A percentile compares a stretch with the other conserved stretches of the same genome.
Evolutionary conservation across 2,329 filamentous ascomycete genomes (phyloP).

Genomic region (Exophiala alcalophila): DNA sequence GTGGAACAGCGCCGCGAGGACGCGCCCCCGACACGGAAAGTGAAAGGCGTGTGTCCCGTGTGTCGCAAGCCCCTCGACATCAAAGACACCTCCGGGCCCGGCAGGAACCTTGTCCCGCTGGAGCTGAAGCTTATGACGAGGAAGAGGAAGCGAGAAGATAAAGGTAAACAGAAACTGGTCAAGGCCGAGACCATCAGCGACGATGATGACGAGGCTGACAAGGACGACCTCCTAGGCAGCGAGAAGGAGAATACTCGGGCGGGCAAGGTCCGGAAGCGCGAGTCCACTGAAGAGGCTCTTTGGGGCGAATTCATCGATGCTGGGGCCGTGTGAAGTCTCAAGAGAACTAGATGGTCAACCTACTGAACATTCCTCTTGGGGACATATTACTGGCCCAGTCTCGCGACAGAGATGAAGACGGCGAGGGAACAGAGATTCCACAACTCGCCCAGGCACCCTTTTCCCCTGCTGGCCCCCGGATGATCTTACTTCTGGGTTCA

Average conservation of each 20-base stretch:
- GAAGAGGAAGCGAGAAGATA: slow-evolving; percentile 21
- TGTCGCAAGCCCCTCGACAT: slow-evolving; percentile 43
- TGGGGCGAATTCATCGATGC: slow-evolving; percentile 19
- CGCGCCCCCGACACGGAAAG: slow-evolving; percentile 32
- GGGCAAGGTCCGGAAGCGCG: slow-evolving; percentile 12
- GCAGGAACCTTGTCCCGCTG: slow-evolving; percentile 25
- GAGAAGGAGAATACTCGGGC: slow-evolving; percentile 9
- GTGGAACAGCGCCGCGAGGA: slow-evolving; percentile 48
- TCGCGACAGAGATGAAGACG: no score
- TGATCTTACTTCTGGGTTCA: no score
- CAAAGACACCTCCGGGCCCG: slow-evolving; percentile 36
- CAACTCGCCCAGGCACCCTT: no score
- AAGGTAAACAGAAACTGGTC: slow-evolving; percentile 22
- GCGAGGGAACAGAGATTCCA: no score
- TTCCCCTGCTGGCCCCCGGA: no score
- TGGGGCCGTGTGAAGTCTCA: slow-evolving; percentile 2
- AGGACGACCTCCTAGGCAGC: slow-evolving; percentile 8
- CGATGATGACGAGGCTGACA: slow-evolving; percentile 18
- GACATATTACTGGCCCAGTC: no score
- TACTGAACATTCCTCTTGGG: no score
- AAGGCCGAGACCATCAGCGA: slow-evolving; percentile 21
- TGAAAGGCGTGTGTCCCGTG: slow-evolving; percentile 44
- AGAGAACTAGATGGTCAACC: no score
- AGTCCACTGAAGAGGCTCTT: slow-evolving; percentile 15
- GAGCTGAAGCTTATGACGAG: slow-evolving; percentile 26